A percentile compares a stretch with the other conserved stretches of the same genome.
phyloP scores from a whole-genome alignment of 169 alveolate species.

The Eimeria brunetti region DNA sequence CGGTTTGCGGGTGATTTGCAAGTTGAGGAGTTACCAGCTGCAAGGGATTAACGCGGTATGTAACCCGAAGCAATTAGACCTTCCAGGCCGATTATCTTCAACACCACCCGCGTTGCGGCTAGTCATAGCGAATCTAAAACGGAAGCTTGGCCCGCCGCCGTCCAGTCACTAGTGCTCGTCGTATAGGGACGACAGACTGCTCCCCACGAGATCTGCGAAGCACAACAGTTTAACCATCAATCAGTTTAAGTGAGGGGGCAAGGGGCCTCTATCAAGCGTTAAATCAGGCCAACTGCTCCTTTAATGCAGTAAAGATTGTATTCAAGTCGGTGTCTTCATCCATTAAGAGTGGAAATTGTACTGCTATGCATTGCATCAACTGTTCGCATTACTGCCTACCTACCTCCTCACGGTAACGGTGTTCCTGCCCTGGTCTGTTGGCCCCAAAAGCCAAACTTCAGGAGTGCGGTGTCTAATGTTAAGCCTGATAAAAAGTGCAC shows the following conservation, averaged over 20 bases:
- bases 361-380: neutral
- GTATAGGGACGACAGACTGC: conserved; percentile 11
- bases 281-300: neutral
- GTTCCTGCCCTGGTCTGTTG: conserved; percentile 57
- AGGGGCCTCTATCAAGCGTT: neutral
- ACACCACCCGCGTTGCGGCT: neutral
- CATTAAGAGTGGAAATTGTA: neutral
- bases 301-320: neutral
- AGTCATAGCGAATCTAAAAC: neutral
- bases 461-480: conserved; percentile 27
- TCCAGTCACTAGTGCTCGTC: conserved; percentile 29
- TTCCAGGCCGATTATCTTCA: neutral
- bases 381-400: neutral
- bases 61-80: neutral
- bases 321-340: neutral
- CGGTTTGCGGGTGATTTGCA: neutral
- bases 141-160: conserved; percentile 52
- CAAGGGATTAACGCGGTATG: neutral
- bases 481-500: conserved; percentile 4
- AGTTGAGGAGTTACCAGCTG: neutral
- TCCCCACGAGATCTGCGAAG: conserved; percentile 18
- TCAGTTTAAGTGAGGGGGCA: neutral
- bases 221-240: neutral
- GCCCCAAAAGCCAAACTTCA: conserved; percentile 38
- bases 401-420: conserved; percentile 66